Base-by-base conservation (phyloP, 2,329 filamentous ascomycete genomes). In the Madurella mycetomatis region DNA sequence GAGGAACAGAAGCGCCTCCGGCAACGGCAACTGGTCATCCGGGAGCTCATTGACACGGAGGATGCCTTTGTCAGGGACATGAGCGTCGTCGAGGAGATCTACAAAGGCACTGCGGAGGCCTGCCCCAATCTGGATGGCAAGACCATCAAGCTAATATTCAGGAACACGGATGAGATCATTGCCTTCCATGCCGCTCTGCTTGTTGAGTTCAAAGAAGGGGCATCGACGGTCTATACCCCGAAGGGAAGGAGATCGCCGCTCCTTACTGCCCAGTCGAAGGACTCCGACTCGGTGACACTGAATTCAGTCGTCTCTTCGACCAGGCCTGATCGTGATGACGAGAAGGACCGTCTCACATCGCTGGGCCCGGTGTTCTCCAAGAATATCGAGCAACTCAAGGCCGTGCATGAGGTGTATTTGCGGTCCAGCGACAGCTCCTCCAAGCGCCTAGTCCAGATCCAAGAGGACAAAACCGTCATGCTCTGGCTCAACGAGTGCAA, bases 1-100 rank as follows among this genome's bases (percentile, higher is more conserved):
- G 79, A 84, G 57, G 82, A 87, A 60, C 81, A 81, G 56, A 86
- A 87, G 56, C 84, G 88, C n/a, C 76, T 97, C 9, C 82, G 83
- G 47, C 88, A 92, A 67, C 87, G 94, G 17, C 84, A 87, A 51
- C 84, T 95, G 67, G 84, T 95, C 46, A 87, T 97, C 64, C 92
- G 92, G 66, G 94, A 99, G 70, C 76, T 99, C 39, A 81, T 96
- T 44, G 91, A 96, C 65, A 99, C 94, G 0, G 94, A 99, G 68
- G 85, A 90, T 46, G 85, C 87, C 5, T 97, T 95, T 70, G 85
- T 95, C 53, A 84, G 90, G 60, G 94, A 99, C 69, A 92, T 99
- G 90, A 96, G 92, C 68, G 92, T 99, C 50, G 87, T 96, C 2
- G 90, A 95, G 66, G 92, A 97, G 66, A 97, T 99, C 51, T 99